Evolutionary conservation across 441 rosid genomes (phyloP).

Genomic region (Breynia disticha): DNA sequence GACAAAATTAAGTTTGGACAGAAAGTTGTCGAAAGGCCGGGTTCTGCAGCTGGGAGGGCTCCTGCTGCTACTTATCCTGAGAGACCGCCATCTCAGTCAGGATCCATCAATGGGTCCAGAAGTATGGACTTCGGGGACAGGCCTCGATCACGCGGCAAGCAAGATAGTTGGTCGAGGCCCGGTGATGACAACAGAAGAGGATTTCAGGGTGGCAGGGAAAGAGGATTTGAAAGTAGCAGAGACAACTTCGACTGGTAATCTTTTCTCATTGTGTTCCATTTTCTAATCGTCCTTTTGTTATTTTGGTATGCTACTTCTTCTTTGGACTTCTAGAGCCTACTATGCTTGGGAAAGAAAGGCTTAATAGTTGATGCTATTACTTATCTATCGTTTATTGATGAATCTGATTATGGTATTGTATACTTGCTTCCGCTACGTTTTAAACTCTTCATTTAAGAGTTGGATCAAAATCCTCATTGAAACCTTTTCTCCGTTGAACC

Average conservation of each 20-base stretch:
- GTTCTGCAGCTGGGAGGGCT: slow-evolving; percentile 68
- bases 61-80: slow-evolving; percentile 47
- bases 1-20: slow-evolving; percentile 72
- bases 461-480: too few species aligned
- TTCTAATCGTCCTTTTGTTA: too few species aligned
- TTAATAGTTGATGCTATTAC: too few species aligned
- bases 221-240: slow-evolving; percentile 64
- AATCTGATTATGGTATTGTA: too few species aligned
- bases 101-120: slow-evolving; percentile 66
- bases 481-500: too few species aligned
- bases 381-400: too few species aligned
- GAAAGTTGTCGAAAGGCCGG: slow-evolving; percentile 61
- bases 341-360: too few species aligned
- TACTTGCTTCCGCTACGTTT: too few species aligned
- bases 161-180: slow-evolving; percentile 60
- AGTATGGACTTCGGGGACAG: slow-evolving; percentile 55
- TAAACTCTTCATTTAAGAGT: too few species aligned
- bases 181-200: slow-evolving; percentile 68
- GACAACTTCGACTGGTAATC: slow-evolving; percentile 71
- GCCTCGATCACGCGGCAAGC: slow-evolving; percentile 70
- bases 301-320: too few species aligned
- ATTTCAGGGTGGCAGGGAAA: slow-evolving; percentile 74
- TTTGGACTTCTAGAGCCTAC: too few species aligned
- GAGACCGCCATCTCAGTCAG: slow-evolving; percentile 73
- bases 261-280: neutral